These are phyloP conservation scores for Nemania abortiva DNA, from an alignment of 2,329 filamentous ascomycete genomes.

Conservation along the genomic window DNA sequence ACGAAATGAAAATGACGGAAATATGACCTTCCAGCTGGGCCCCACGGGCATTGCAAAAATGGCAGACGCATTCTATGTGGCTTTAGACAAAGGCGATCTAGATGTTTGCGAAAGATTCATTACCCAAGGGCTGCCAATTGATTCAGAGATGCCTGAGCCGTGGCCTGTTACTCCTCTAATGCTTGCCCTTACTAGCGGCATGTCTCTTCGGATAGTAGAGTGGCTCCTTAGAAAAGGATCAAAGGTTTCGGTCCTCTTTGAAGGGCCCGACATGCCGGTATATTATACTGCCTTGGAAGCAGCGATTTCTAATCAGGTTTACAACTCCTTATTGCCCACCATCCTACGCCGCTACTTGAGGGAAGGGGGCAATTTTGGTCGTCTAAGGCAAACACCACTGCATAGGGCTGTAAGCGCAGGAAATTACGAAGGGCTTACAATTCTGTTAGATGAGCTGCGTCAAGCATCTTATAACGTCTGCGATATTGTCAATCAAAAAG, in stretches of 20 bases:
- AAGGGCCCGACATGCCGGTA: neutral
- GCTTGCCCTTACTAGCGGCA: neutral
- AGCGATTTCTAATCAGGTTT: constrained; percentile 1
- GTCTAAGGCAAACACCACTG: constrained; percentile 10
- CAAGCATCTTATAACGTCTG: neutral
- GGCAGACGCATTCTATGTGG: neutral
- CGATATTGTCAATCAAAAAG: constrained; percentile 13
- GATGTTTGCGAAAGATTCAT: constrained; percentile 7
- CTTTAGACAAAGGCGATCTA: neutral
- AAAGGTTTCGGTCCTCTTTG: constrained; percentile 8
- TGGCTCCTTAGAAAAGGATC: constrained; percentile 10
- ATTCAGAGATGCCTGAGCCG: constrained; percentile 8
- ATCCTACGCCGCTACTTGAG: neutral
- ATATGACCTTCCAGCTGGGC: no score
- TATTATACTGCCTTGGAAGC: constrained; percentile 15
- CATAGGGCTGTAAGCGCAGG: neutral
- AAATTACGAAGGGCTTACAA: constrained; percentile 9
- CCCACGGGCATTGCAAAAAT: neutral
- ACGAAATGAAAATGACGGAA: neutral
- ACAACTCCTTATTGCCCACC: neutral
- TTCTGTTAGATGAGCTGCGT: constrained; percentile 1
- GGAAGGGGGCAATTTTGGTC: constrained; percentile 1
- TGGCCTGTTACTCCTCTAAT: constrained; percentile 22
- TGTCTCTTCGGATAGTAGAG: neutral
- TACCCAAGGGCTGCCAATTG: constrained; percentile 1